Percentiles rank a stretch among this genome's conserved stretches.
phyloP scores from a whole-genome alignment of 306 rosid genomes.

The Casuarina glauca region DNA sequence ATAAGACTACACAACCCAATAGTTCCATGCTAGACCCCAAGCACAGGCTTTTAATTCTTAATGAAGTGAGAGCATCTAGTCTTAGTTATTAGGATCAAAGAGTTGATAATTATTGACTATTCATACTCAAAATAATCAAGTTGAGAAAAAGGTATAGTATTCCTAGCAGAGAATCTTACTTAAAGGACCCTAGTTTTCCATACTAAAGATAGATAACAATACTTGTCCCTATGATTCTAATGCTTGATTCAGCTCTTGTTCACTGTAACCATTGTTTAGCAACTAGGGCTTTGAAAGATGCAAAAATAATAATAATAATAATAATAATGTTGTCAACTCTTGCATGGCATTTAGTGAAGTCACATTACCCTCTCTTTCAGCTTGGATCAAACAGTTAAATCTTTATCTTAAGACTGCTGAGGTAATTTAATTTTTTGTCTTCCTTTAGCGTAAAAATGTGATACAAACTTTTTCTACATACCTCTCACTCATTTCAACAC shows the following conservation, averaged over 20 bases:
- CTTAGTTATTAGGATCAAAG: neutral
- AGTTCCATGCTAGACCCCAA: neutral
- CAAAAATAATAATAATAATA: neutral
- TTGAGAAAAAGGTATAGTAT: neutral
- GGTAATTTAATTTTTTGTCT: conserved; percentile 40
- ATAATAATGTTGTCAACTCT: conserved; percentile 50
- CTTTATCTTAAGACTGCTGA: conserved; percentile 90
- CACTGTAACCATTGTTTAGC: conserved; percentile 82
- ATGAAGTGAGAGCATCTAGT: neutral
- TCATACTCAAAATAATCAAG: neutral
- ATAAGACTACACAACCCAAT: neutral
- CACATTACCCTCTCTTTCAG: conserved; percentile 79
- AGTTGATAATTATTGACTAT: neutral
- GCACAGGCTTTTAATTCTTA: neutral
- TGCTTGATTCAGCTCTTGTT: conserved; percentile 44
- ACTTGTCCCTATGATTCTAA: neutral
- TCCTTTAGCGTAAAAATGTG: conserved; percentile 11
- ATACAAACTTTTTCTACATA: conserved; percentile 11
- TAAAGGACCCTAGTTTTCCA: neutral
- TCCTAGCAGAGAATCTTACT: conserved; percentile 1
- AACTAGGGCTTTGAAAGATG: conserved; percentile 59
- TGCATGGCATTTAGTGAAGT: conserved; percentile 90
- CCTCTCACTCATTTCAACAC: conserved; percentile 29
- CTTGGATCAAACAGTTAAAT: conserved; percentile 62
- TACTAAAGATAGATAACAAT: neutral